Percentiles rank a stretch among this genome's conserved stretches.
phyloP scores from a whole-genome alignment of 129 eudicot species.

The Escallonia herrerae region DNA sequence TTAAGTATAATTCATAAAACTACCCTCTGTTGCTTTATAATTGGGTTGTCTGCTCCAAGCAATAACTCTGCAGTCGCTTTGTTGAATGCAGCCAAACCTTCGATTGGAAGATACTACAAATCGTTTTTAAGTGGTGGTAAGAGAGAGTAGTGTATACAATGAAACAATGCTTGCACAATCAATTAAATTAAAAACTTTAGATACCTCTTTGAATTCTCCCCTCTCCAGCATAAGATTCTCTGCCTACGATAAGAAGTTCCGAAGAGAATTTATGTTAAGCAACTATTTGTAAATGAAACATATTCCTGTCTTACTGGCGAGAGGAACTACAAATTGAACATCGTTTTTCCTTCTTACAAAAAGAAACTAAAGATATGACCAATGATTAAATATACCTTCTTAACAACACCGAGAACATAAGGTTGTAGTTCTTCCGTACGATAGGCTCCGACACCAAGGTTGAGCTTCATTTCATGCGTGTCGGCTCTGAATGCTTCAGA shows the following conservation, averaged over 20 bases:
- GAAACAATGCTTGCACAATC: conserved; percentile 8
- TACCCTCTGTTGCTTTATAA: conserved; percentile 73
- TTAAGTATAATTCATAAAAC: conserved; percentile 6
- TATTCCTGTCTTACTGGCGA: not conserved
- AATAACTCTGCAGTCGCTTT: conserved; percentile 88
- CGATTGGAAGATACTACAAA: conserved; percentile 93
- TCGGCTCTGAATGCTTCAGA: conserved; percentile 97
- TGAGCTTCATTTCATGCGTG: conserved; percentile 79
- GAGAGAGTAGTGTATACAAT: not conserved
- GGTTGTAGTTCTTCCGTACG: conserved; percentile 98
- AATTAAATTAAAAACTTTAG: not conserved
- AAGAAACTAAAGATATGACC: not conserved
- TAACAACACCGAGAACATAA: conserved; percentile 91
- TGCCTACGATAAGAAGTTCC: conserved; percentile 44
- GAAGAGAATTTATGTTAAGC: not conserved
- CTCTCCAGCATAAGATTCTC: conserved; percentile 92
- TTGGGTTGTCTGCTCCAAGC: conserved; percentile 84
- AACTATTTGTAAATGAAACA: conserved; percentile 1
- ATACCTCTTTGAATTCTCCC: conserved; percentile 97
- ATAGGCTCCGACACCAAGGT: conserved; percentile 96
- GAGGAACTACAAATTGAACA: conserved; percentile 4
- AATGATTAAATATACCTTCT: conserved; percentile 44
- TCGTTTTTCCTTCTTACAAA: not conserved
- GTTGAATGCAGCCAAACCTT: conserved; percentile 98
- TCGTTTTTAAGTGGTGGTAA: conserved; percentile 12